Conservation (phyloP, 1,284 basidiomycete species). For the Malassezia nana region DNA sequence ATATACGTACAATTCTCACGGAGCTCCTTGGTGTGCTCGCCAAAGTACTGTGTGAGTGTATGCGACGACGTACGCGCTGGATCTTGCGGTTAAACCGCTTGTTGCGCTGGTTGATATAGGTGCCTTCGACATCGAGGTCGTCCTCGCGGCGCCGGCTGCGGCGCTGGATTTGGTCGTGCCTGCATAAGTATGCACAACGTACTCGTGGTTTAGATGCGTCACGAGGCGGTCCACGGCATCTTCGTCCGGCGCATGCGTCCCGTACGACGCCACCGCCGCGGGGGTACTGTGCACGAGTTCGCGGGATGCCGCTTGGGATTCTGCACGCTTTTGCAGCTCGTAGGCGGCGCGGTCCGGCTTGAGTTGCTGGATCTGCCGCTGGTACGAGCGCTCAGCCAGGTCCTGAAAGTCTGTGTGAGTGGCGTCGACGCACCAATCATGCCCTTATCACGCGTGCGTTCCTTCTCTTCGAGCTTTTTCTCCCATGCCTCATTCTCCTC, state of each 20-base stretch:
- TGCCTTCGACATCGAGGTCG: slow-evolving; percentile 87
- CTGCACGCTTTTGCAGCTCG: slow-evolving; percentile 69
- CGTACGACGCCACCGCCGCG: slow-evolving; percentile 54
- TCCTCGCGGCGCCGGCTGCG: slow-evolving; percentile 76
- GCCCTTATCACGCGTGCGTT: slow-evolving; percentile 65
- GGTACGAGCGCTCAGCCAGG: slow-evolving; percentile 75
- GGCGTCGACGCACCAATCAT: slow-evolving; percentile 58
- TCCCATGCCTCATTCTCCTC: slow-evolving; percentile 93
- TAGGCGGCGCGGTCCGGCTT: slow-evolving; percentile 78
- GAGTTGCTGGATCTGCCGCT: slow-evolving; percentile 73
- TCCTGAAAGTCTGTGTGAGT: slow-evolving; percentile 66
- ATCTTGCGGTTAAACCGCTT: slow-evolving; percentile 99
- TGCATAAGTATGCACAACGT: slow-evolving; percentile 49
- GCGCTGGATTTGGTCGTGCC: slow-evolving; percentile 51
- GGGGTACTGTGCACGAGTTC: slow-evolving; percentile 2
- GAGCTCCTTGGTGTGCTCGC: slow-evolving; percentile 82
- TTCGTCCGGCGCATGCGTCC: slow-evolving; percentile 83
- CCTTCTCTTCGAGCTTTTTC: slow-evolving; percentile 67
- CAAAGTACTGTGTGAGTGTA: slow-evolving; percentile 59
- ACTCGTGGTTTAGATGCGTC: slow-evolving; percentile 85
- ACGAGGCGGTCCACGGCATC: slow-evolving; percentile 89
- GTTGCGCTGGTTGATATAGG: slow-evolving; percentile 97
- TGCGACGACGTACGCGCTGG: slow-evolving; percentile 54
- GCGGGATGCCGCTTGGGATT: not conserved
- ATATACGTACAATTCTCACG: slow-evolving; percentile 32